Evolutionary conservation across 225 moss, liverwort and hornwort species (phyloP).

Genomic region (Asterella californica): DNA sequence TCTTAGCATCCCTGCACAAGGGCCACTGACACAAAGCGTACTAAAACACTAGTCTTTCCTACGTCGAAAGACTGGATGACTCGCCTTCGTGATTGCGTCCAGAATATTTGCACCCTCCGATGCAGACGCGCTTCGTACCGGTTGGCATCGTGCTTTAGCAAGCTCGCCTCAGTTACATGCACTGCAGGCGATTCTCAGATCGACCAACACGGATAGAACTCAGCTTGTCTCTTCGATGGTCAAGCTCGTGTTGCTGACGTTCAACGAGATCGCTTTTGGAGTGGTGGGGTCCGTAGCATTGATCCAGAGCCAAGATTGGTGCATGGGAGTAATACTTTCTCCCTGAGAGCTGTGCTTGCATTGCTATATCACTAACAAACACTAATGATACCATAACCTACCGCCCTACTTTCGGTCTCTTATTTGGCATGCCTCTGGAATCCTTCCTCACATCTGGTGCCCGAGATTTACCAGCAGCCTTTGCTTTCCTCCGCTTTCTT

Average conservation of each 20-base stretch:
- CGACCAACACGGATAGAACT: background rate
- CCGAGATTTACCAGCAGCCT: constrained; percentile 69
- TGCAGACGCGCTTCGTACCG: constrained; percentile 22
- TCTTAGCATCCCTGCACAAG: constrained; percentile 29
- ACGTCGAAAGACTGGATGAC: constrained; percentile 27
- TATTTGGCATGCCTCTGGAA: constrained; percentile 49
- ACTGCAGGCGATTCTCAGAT: background rate
- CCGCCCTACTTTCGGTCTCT: constrained; percentile 82
- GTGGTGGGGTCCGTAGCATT: too few relatives aligned
- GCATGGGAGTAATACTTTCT: too few relatives aligned
- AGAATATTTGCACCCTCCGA: constrained; percentile 11
- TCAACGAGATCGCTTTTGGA: too few relatives aligned
- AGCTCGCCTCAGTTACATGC: constrained; percentile 6
- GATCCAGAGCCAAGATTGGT: too few relatives aligned
- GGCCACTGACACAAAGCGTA: constrained; percentile 26
- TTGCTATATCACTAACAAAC: too few relatives aligned
- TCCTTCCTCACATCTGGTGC: constrained; percentile 70
- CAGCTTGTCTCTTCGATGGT: background rate
- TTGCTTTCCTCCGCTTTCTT: constrained; percentile 68
- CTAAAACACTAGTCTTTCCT: constrained; percentile 20
- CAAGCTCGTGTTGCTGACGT: constrained; percentile 7
- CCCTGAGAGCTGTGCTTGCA: too few relatives aligned
- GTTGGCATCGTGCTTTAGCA: constrained; percentile 16
- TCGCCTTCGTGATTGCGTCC: constrained; percentile 8
- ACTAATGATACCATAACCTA: constrained; percentile 1